Evolutionary conservation across 345 rosid genomes (phyloP), one percentile per base, ranked within the genome.

Genomic region (Mercurialis annua): DNA sequence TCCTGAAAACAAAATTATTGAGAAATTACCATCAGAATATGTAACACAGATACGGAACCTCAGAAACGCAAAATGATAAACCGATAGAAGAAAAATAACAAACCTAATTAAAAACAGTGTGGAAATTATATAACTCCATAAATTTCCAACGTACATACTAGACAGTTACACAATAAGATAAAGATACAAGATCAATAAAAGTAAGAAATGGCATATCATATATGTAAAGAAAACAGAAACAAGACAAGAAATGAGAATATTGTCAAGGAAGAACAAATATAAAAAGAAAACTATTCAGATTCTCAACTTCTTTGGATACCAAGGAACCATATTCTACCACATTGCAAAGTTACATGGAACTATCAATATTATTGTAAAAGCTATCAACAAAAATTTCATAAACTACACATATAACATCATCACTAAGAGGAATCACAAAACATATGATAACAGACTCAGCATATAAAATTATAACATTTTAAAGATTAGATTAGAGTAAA

Each of bases 1-100:
- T 87, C 86, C 92, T 83, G 81, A 12, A 31, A 26, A 16, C 33
- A 53, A 40, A 50, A 30, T 34, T 1, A 11, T 4, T n/a, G 49
- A 56, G 9, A 58, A 38, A 59, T n/a, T n/a, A n/a, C n/a, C n/a
- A n/a, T n/a, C n/a, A n/a, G n/a, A n/a, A n/a, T n/a, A n/a, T n/a
- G n/a, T n/a, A n/a, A n/a, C n/a, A n/a, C n/a, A n/a, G n/a, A n/a
- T n/a, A n/a, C n/a, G n/a, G n/a, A n/a, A n/a, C n/a, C n/a, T n/a
- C n/a, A n/a, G n/a, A n/a, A n/a, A n/a, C n/a, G n/a, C n/a, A n/a
- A n/a, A n/a, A 14, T 56, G 8, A 56, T 27, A 17, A 15, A 9
- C 5, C 1, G 18, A 0, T 31, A 14, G 9, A 1, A 16, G 15
- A 12, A 54, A 54, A 54, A 14, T 2, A 27, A 0, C 4, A 23